phyloP scores from a whole-genome alignment of 208 protist genomes.

The Phytomonas francai region DNA sequence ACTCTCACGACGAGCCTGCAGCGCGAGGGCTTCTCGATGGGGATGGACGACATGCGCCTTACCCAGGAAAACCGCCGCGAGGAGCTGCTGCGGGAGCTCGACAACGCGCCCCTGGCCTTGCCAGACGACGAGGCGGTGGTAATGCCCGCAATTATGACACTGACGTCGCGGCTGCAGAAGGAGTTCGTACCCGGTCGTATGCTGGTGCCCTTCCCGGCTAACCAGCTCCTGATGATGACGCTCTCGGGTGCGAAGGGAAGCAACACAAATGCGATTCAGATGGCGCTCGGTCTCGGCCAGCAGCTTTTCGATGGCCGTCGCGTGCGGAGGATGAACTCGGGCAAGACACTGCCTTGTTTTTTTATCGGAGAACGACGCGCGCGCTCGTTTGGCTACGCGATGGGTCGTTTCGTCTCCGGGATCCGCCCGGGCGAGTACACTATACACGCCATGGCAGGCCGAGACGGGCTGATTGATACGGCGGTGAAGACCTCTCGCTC shows the following conservation, averaged over 20 bases:
- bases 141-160: conserved; percentile 69
- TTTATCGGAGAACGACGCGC: conserved; percentile 65
- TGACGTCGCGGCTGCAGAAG: conserved; percentile 78
- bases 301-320: conserved; percentile 98
- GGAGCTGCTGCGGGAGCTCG: conserved; percentile 69
- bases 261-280: conserved; percentile 98
- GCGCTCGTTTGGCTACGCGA: conserved; percentile 86
- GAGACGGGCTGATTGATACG: conserved; percentile 99
- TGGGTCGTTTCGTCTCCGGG: conserved; percentile 97
- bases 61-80: conserved; percentile 51
- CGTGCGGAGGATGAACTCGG: conserved; percentile 93
- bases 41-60: conserved; percentile 97
- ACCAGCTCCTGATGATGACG: conserved; percentile 98
- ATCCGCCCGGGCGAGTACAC: conserved; percentile 98
- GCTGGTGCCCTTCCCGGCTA: conserved; percentile 93
- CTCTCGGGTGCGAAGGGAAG: conserved; percentile 98
- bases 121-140: conserved; percentile 71
- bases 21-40: conserved; percentile 96
- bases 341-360: conserved; percentile 95
- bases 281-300: conserved; percentile 94
- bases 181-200: conserved; percentile 86
- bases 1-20: conserved; percentile 95
- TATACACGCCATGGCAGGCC: conserved; percentile 99
- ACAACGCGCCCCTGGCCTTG: conserved; percentile 61
- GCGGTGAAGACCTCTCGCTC: conserved; percentile 99